phyloP scores from a whole-genome alignment of 2,329 filamentous ascomycete genomes.

The Graphilbum fragrans region DNA sequence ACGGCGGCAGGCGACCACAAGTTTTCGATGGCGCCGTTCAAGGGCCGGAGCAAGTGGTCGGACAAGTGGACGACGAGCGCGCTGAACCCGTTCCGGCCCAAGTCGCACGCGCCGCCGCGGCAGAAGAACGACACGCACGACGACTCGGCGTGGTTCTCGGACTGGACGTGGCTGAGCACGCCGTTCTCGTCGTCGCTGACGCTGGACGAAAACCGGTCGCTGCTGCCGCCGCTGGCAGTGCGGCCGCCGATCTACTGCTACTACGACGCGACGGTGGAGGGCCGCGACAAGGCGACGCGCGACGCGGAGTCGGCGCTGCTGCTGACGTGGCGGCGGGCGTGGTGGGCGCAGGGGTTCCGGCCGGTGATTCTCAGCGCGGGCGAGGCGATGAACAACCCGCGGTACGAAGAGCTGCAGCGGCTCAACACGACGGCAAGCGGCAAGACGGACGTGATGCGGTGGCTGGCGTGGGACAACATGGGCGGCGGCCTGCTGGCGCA shows the following conservation, averaged over 20 bases:
- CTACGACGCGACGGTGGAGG: constrained; percentile 58
- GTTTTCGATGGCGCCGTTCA: constrained; percentile 35
- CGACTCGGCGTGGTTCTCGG: constrained; percentile 72
- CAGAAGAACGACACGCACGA: constrained; percentile 70
- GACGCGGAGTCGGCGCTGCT: constrained; percentile 70
- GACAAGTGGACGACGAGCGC: constrained; percentile 27
- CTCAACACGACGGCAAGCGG: constrained; percentile 48
- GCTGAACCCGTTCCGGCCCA: constrained; percentile 55
- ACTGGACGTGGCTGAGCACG: constrained; percentile 76
- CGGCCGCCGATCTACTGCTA: constrained; percentile 81
- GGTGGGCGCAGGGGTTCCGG: constrained; percentile 89
- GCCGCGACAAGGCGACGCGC: constrained; percentile 45
- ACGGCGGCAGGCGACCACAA: constrained; percentile 31
- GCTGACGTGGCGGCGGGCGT: constrained; percentile 79
- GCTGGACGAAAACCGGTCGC: constrained; percentile 68
- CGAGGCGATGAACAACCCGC: constrained; percentile 73
- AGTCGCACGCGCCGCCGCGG: constrained; percentile 58
- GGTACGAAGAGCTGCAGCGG: constrained; percentile 59
- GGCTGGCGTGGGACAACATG: constrained; percentile 91
- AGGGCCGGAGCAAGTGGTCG: constrained; percentile 26
- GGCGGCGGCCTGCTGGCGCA: constrained; percentile 70
- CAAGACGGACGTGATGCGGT: constrained; percentile 63
- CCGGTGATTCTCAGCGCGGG: constrained; percentile 68
- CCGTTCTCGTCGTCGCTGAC: constrained; percentile 75
- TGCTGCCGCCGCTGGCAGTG: constrained; percentile 63